Evolutionary conservation across 169 alveolate species (phyloP).

Genomic region (Toxoplasma gondii): DNA sequence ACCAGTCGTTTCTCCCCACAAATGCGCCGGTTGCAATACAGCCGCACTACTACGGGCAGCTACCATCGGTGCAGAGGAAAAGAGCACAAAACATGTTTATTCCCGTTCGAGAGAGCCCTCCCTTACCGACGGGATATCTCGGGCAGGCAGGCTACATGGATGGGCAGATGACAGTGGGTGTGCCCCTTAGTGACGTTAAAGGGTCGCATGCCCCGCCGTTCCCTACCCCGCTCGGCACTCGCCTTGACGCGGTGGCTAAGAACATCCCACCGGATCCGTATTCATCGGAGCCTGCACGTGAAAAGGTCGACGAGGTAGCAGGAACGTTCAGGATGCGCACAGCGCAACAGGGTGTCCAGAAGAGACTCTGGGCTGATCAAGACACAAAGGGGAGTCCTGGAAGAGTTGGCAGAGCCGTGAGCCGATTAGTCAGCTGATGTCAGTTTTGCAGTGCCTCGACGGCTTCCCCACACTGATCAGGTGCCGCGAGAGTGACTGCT

Average conservation of each 20-base stretch:
- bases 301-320: not conserved
- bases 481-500: no score
- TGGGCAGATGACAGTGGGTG: constrained; percentile 59
- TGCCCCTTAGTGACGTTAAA: constrained; percentile 46
- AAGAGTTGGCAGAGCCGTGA: not conserved
- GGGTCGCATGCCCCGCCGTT: constrained; percentile 31
- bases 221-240: not conserved
- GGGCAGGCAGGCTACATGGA: constrained; percentile 49
- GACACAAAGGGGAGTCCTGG: not conserved
- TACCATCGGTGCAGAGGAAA: constrained; percentile 65
- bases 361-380: not conserved
- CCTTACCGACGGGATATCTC: constrained; percentile 37
- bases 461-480: no score
- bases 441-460: no score
- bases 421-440: not conserved
- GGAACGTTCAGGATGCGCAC: constrained; percentile 9
- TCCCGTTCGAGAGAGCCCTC: constrained; percentile 55
- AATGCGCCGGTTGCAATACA: constrained; percentile 61
- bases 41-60: constrained; percentile 66
- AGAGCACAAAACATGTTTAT: constrained; percentile 48
- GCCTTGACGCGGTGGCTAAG: not conserved
- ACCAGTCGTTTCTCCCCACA: constrained; percentile 25
- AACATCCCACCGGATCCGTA: constrained; percentile 17
- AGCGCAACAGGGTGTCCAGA: constrained; percentile 18
- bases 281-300: not conserved